Evolutionary conservation across 1,284 basidiomycete genomes (phyloP).

Genomic region (Neonothopanus nambi): DNA sequence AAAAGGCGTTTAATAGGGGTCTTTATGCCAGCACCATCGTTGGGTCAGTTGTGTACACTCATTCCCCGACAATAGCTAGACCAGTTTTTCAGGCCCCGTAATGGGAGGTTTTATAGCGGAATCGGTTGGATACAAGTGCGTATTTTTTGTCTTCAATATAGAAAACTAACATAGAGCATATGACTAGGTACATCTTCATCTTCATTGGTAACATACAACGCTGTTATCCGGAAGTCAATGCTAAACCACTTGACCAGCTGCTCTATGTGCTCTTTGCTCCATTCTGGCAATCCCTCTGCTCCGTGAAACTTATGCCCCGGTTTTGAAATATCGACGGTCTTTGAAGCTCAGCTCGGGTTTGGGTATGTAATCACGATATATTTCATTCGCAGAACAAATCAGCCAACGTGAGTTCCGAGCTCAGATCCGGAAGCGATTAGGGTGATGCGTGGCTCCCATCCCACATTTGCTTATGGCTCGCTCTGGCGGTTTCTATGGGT

Average conservation of each 20-base stretch:
- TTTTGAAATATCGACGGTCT: constrained; percentile 51
- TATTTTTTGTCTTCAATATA: too few species aligned
- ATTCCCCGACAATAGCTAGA: too few species aligned
- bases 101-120: constrained; percentile 65
- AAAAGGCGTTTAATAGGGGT: too few species aligned
- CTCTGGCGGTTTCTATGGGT: constrained; percentile 43
- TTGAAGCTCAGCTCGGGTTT: constrained; percentile 24
- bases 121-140: constrained; percentile 51
- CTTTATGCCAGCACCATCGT: too few species aligned
- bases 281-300: constrained; percentile 54
- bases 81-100: constrained; percentile 49
- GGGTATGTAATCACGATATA: too few species aligned
- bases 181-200: constrained; percentile 46
- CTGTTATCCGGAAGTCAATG: too few species aligned
- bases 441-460: constrained; percentile 31
- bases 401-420: too few species aligned
- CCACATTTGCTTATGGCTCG: constrained; percentile 33
- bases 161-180: too few species aligned
- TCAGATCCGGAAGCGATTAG: constrained; percentile 39
- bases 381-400: too few species aligned
- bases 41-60: too few species aligned
- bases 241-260: constrained; percentile 18
- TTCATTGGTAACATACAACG: constrained; percentile 36
- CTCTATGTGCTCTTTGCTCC: constrained; percentile 42
- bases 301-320: constrained; percentile 63